Base-by-base conservation (phyloP, 768 basidiomycete species). In the Leccinellum luteum region DNA sequence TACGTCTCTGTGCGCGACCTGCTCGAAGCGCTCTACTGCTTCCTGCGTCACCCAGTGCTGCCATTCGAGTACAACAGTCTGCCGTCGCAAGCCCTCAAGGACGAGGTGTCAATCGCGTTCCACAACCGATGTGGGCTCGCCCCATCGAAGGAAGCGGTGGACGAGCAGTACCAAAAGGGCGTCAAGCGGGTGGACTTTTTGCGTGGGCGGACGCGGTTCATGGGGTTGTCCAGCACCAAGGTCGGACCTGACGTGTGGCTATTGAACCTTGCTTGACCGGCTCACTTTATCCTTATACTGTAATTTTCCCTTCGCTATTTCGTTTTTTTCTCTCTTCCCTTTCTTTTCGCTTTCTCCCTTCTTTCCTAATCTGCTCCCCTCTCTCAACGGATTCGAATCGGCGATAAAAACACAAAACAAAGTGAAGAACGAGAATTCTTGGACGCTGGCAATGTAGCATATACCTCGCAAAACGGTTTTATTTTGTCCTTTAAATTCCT, bases 141-240 rank as follows among this genome's bases (percentile, higher is more conserved):
- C 14, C 44, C 60, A 1, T 72, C 77, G 13, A 55, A 66, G 2
- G 65, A 65, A 31, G 66, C 55, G 1, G 71, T 70, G 25, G 74
- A 72, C 31, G 62, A 66, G 27, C 83, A 85, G 67, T 71, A 74
- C 59, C 61, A 61, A 12, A 79, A 79, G 63, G 82, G 81, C 0
- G 61, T 85, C 19, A 83, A 79, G 66, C 69, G 82, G 51, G 75
- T 86, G 0, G 85, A 86, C 66, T 85, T 83, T 62, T 67, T 86
- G 49, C 66, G 73, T 50, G 75, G 69, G 23, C 70, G 67, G 17
- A 75, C 69, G 3, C 74, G 68, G 62, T 79, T 85, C 67, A 77
- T 75, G 58, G 84, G 84, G 17, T 56, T 83, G 34, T 71, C 76
- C 7, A 73, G 78, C 60, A 72, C 68, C 51, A 66, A 66, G 49